Base-by-base conservation (phyloP, 1,284 basidiomycete genomes). In the Fomitopsis palustris region DNA sequence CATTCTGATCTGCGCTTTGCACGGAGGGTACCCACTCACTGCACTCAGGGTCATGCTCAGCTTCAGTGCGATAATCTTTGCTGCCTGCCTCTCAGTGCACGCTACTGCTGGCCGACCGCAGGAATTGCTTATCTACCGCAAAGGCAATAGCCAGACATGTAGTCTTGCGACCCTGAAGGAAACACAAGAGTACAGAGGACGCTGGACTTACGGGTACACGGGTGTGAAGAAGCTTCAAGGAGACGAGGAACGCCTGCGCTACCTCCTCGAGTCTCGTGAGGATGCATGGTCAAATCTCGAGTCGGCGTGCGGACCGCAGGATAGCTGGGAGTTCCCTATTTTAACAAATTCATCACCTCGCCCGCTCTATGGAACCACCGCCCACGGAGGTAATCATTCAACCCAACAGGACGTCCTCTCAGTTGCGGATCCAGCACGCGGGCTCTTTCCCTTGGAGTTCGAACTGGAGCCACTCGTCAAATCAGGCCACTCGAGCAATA, bases 401-500 rank as follows among this genome's bases (percentile, higher is more conserved):
- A n/a, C 19, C 23, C 41, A 41, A 17, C 33, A 57, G 59, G 35
- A 54, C 19, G 41, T 54, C 6, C 14, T 51, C 12, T 16, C 25
- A 14, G 21, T 38, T 4, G 23, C 38, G 17, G 43, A 39, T 21
- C 23, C 23, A 3, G 25, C 49, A 38, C 53, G 17, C 8, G 14
- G 33, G 25, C n/a, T 39, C 37, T 38, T 47, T 12, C 54, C 62
- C 1, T 83, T 83, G 2, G 76, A 77, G 3, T 72, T 92, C 62
- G 78, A 85, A 58, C 69, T 92, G 10, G 64, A 79, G 14, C 81
- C 84, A 33, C 75, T 94, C 14, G 75, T 86, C 23, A 73, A 83
- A 4, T 87, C 87, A 31, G 91, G 91, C 0, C 73, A 79, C 2
- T 78, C 81, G 16, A 68, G 69, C 38, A 91, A 93, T 64, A 80